Conservation (phyloP, 352 stramenopile genomes). For the Blastocystis sp. region DNA sequence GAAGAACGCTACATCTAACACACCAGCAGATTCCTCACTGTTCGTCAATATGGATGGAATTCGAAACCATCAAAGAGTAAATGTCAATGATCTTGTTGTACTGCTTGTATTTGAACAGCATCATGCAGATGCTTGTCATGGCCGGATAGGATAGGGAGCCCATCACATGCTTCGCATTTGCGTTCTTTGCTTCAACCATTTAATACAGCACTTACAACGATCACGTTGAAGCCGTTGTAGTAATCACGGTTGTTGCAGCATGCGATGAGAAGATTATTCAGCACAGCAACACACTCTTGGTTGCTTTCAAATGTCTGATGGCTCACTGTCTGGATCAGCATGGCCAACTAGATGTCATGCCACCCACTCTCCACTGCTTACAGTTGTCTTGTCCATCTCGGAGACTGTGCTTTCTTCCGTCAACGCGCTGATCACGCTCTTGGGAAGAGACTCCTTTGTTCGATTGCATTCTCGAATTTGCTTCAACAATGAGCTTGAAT, state of each 20-base stretch:
- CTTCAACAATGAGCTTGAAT: no score
- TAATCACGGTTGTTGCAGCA: slow-evolving; percentile 57
- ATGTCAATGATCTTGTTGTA: slow-evolving; percentile 66
- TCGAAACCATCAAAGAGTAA: neutral
- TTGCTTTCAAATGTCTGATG: slow-evolving; percentile 14
- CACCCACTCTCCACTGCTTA: no score
- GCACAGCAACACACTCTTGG: neutral
- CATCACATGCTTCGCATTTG: neutral
- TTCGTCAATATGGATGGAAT: neutral
- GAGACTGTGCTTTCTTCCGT: no score
- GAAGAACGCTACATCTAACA: slow-evolving; percentile 4
- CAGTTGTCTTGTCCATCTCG: no score
- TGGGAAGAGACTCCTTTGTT: no score
- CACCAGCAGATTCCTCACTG: neutral
- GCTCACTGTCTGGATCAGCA: neutral
- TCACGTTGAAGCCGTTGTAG: slow-evolving; percentile 11
- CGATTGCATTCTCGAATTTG: no score
- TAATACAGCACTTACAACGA: slow-evolving; percentile 2
- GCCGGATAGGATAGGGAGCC: neutral
- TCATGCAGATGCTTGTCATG: slow-evolving; percentile 54
- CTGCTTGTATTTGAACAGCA: slow-evolving; percentile 62
- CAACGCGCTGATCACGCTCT: no score
- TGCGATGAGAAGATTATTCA: slow-evolving; percentile 32
- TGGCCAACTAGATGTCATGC: neutral
- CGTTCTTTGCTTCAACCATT: neutral